Evolutionary conservation across 2,329 filamentous ascomycete genomes (phyloP), one percentile per base, ranked within the genome.

Genomic region (Trichoderma citrinoviride): DNA sequence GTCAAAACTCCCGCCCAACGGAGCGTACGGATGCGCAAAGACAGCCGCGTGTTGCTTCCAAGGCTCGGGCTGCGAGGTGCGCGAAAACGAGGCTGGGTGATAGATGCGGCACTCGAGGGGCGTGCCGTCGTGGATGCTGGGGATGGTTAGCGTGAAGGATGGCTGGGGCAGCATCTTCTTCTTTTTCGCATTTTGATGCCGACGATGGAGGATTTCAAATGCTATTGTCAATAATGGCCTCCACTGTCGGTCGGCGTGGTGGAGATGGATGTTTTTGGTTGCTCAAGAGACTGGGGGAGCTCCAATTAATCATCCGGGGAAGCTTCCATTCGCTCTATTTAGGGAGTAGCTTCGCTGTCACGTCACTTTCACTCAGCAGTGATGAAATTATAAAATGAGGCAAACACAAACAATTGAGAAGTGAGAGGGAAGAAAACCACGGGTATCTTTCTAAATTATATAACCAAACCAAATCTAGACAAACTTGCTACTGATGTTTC

Each of bases 1-100:
- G 74, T 98, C 91, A 73, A 88, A 95, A 75, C 82, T 88, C 5
- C 94, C 95, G 5, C 95, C 95, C 58, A 98, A 80, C 0, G 92
- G 89, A 40, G 92, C 92, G 74, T 98, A 98, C 0, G 95, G 94
- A 76, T 98, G 95, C 14, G 93, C 93, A 44, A 98, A 79, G 3
- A 97, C 81, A 52, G 83, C 85, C 17, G 81, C 82, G 68, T 86
- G 78, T 55, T 77, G 78, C 47, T 70, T 73, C 83, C 83, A 85
- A 57, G 75, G 70, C 33, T 64, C 68, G 7, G 71, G 69, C 23
- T 71, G 75, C 14, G 43, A 19, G 29, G 27, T 8, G 43, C 27
- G 25, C 33, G 43, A 73, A 46, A 84, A 73, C 37, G 81, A 82
- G 1, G 74, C 70, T 1, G 90, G 89, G 70, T 95, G 89, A 76